Conservation (phyloP, 169 alveolate genomes). For the Theileria luwenshuni region DNA sequence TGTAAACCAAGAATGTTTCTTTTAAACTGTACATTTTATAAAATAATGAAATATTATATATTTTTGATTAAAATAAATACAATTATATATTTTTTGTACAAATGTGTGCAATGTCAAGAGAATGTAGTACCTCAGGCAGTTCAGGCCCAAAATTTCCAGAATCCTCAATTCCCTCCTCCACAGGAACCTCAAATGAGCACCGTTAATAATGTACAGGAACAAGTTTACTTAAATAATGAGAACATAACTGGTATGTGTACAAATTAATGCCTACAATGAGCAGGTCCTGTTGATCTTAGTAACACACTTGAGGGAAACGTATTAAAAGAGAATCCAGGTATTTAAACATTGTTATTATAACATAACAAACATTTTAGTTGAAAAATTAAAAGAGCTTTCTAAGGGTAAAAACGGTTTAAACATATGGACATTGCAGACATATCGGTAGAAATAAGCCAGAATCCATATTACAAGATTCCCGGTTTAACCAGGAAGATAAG, state of each 20-base stretch:
- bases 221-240: too few relatives aligned
- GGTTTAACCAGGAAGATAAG: constrained; percentile 55
- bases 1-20: neutral
- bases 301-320: constrained; percentile 11
- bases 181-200: neutral
- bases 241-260: constrained; percentile 7
- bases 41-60: neutral
- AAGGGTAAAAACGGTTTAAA: constrained; percentile 25
- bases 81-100: neutral
- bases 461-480: constrained; percentile 65
- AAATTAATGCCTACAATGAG: neutral
- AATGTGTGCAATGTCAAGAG: constrained; percentile 6
- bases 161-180: neutral
- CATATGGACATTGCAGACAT: constrained; percentile 29
- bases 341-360: neutral
- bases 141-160: neutral
- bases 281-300: neutral
- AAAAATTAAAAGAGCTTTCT: constrained; percentile 56
- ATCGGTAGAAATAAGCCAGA: constrained; percentile 27
- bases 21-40: neutral
- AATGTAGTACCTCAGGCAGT: constrained; percentile 5
- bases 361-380: constrained; percentile 14
- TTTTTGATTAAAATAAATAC: neutral
- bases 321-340: constrained; percentile 20
- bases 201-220: neutral